Evolutionary conservation across 1,284 basidiomycete genomes (phyloP).

Genomic region (Apiotrichum porosum): DNA sequence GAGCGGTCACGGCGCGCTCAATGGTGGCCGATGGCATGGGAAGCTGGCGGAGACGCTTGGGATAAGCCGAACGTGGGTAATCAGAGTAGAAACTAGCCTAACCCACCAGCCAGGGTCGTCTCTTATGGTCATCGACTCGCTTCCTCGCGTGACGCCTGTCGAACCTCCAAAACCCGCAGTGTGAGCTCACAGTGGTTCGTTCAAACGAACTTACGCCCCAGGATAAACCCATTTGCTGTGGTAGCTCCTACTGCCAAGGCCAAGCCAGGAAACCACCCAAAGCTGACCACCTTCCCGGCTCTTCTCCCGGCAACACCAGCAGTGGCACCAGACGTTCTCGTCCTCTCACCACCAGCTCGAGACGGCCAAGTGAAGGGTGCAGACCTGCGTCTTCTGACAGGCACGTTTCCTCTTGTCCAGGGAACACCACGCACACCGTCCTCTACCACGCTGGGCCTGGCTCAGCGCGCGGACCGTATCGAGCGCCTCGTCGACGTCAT

Average conservation of each 20-base stretch:
- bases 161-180: slow-evolving; percentile 39
- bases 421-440: neutral
- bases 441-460: slow-evolving; percentile 15
- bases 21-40: slow-evolving; percentile 18
- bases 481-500: slow-evolving; percentile 24
- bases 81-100: neutral
- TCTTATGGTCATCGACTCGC: slow-evolving; percentile 32
- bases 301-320: slow-evolving; percentile 24
- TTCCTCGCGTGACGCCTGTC: slow-evolving; percentile 36
- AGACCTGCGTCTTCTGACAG: slow-evolving; percentile 22
- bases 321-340: slow-evolving; percentile 23
- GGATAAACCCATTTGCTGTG: slow-evolving; percentile 17
- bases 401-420: slow-evolving; percentile 21
- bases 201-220: neutral
- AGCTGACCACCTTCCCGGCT: slow-evolving; percentile 26
- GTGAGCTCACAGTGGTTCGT: slow-evolving; percentile 12
- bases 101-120: slow-evolving; percentile 32
- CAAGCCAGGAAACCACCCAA: slow-evolving; percentile 19
- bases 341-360: slow-evolving; percentile 7
- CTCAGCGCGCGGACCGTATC: slow-evolving; percentile 27
- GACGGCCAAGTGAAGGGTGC: neutral
- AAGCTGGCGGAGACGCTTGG: slow-evolving; percentile 10
- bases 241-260: neutral
- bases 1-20: neutral
- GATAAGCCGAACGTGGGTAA: slow-evolving; percentile 16